These are phyloP conservation scores for Theobroma grandiflorum DNA, from an alignment of 441 rosid species.

Conservation along the genomic window DNA sequence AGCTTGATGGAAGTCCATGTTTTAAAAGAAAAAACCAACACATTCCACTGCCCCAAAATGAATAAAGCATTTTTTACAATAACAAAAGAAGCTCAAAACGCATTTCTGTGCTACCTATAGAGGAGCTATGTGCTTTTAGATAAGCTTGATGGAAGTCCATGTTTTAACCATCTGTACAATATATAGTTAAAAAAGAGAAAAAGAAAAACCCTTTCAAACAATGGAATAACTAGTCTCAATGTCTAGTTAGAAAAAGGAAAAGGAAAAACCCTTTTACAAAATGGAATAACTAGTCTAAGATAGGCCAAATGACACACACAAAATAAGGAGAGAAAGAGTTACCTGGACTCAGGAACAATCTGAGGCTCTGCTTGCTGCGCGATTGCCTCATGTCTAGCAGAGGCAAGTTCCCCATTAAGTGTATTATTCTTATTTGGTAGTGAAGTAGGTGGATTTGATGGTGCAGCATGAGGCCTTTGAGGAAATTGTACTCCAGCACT, in stretches of 20 bases:
- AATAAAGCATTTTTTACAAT: neutral
- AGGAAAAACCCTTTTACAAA: too few species aligned
- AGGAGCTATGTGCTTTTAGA: neutral
- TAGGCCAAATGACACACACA: neutral
- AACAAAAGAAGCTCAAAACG: slow-evolving; percentile 17
- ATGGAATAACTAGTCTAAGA: neutral
- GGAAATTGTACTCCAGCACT: slow-evolving; percentile 90
- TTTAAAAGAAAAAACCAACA: slow-evolving; percentile 8
- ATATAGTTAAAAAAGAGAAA: neutral
- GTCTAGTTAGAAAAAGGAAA: too few species aligned
- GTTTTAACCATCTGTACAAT: neutral
- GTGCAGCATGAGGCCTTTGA: slow-evolving; percentile 56
- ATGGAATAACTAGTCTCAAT: too few species aligned
- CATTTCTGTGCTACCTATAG: too few species aligned
- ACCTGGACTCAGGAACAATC: slow-evolving; percentile 69
- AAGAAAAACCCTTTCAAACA: too few species aligned
- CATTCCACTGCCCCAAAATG: neutral
- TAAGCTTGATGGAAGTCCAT: slow-evolving; percentile 1
- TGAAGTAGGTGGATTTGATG: slow-evolving; percentile 53
- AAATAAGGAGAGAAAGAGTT: slow-evolving; percentile 13
- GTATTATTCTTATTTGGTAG: slow-evolving; percentile 51
- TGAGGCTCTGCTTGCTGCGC: slow-evolving; percentile 55
- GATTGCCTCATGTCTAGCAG: slow-evolving; percentile 59
- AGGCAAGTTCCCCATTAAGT: slow-evolving; percentile 66
- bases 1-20: neutral